Base-by-base conservation (phyloP, 2,329 filamentous ascomycete genomes). In the Diaporthe batatas region DNA sequence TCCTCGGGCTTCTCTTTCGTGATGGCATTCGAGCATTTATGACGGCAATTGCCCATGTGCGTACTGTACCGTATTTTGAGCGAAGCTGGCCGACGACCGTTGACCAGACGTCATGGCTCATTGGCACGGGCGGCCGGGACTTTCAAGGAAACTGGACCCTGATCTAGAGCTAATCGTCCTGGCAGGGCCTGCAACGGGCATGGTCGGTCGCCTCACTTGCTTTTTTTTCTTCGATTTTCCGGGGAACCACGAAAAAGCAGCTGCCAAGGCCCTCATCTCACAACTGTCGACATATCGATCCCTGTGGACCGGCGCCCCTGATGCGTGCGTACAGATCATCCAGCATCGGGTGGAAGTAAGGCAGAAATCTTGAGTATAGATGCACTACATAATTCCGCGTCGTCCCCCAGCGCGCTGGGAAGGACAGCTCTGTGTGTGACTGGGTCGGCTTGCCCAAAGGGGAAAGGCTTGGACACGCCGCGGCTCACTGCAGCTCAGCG, bases 181-280 rank as follows among this genome's bases (percentile, higher is more conserved):
- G 44, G 14, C 49, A 47, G 16, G 23, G 29, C 25, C 57, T 51
- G 32, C 23, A 53, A 44, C 21, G 44, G 54, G 34, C 57, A 55
- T 36, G 68, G 51, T n/a, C 16, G 68, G 47, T 36, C 25, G 68
- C 36, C 47, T 25, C 62, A 67, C 11, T 67, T 67, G 62, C 62
- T 67, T 67, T 57, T 57, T 57, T 67, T 51, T 29, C 47, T 67
- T 34, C 44, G 7, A 39, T 53, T 67, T 65, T 67, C 62, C n/a
- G 47, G 62, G 62, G 62, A 67, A 67, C 44, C 2, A 39, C 32
- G 62, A 67, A 67, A 67, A 67, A 67, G 62, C 62, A 67, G 62
- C 39, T 53, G 62, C 62, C 62, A 67, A 53, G 62, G 32, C 29
- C 21, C 62, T 67, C 62, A 67, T 67, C 62, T 65, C 47, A 67